Evolutionary conservation across 495 filamentous ascomycete genomes (phyloP), one percentile per base, ranked within the genome.

Genomic region (Xylaria curta): DNA sequence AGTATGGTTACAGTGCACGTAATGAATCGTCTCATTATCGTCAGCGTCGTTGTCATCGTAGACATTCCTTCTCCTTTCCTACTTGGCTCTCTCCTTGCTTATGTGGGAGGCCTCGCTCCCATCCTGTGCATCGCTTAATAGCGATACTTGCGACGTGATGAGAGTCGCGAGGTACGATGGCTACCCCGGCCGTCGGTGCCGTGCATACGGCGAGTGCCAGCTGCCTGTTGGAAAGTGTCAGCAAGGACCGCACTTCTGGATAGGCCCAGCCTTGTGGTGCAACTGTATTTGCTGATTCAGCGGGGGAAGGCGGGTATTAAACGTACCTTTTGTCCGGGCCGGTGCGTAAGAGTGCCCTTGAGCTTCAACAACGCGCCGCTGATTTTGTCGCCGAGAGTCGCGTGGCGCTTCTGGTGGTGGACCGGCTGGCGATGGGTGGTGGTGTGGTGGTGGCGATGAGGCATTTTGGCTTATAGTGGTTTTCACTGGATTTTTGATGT

Each of bases 201-300:
- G 73, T 89, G 86, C 90, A 93, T 92, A 21, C 91, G 81, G 44
- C 90, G 83, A 31, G 91, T 91, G 13, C 91, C 91, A 63, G 91
- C 91, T 79, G 90, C 91, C 89, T 92, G 63, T 9, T 10, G 9
- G 1, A 36, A 10, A 4, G 5, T 12, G 26, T 64, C 15, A 33
- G 74, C 3, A 3, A 42, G 12, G 6, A 28, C 38, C 2, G 13
- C 4, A 56, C 13, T 56, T 56, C 26, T 17, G 7, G 15, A 12
- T 31, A 24, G 51, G 4, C 2, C n/a, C 49, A 9, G 49, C 8
- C 28, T 31, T 31, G 3, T 31, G 28, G 28, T 31, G 28, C 28
- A 31, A 31, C n/a, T n/a, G n/a, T 31, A 31, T 31, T 31, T 31
- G 28, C 28, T 31, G 28, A 31, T 31, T 31, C 28, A 31, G 28